phyloP scores from a whole-genome alignment of 805 yeast species.

The Jamesozyma rosinii region DNA sequence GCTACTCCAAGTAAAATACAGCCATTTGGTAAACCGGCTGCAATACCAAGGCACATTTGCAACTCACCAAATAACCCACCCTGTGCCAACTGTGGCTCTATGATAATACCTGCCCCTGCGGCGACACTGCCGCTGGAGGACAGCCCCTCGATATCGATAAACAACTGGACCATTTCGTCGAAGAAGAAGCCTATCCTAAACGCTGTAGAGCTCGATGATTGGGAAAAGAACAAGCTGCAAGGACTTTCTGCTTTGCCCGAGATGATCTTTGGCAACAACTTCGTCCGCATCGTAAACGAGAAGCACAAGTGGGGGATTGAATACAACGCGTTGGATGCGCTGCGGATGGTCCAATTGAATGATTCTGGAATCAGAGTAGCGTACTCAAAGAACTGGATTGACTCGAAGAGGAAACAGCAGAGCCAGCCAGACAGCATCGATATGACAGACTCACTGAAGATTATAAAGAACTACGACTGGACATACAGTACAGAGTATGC shows the following conservation, averaged over 20 bases:
- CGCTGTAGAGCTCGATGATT: conserved; percentile 60
- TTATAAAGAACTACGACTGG: conserved; percentile 90
- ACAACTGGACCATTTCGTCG: conserved; percentile 70
- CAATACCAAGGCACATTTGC: conserved; percentile 17
- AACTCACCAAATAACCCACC: conserved; percentile 35
- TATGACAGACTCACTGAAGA: conserved; percentile 40
- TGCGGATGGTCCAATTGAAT: conserved; percentile 42
- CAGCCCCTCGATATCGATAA: conserved; percentile 55
- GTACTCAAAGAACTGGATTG: conserved; percentile 78
- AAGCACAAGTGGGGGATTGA: conserved; percentile 39
- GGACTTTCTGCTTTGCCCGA: conserved; percentile 80
- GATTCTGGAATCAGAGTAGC: conserved; percentile 64
- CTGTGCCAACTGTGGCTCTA: conserved; percentile 59
- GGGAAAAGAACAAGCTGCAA: conserved; percentile 43
- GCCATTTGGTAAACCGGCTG: not conserved
- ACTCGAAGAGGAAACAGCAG: conserved; percentile 32
- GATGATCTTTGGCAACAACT: conserved; percentile 89
- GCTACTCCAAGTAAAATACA: not conserved
- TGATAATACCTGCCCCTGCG: conserved; percentile 69
- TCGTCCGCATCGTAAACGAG: conserved; percentile 42
- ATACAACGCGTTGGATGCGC: conserved; percentile 68
- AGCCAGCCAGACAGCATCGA: conserved; percentile 14
- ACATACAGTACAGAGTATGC: conserved; percentile 76
- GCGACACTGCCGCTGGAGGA: conserved; percentile 56
- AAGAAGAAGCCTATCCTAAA: conserved; percentile 68